Evolutionary conservation across 2,329 filamentous ascomycete genomes (phyloP).

Genomic region (Fonsecaea monophora): DNA sequence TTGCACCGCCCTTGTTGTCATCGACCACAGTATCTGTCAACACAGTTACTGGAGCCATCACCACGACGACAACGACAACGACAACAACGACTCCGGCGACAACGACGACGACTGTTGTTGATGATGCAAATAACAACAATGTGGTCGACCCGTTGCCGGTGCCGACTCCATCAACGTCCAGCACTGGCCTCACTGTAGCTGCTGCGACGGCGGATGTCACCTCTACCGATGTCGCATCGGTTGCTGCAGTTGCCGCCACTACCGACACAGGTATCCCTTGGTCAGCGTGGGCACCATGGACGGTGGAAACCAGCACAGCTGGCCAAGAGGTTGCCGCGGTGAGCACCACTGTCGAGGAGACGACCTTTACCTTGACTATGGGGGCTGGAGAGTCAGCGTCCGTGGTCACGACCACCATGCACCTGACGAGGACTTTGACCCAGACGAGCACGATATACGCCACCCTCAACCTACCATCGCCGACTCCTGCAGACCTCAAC

Average conservation of each 20-base stretch:
- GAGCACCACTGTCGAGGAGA: slow-evolving; percentile 29
- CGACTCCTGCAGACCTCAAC: slow-evolving; percentile 13
- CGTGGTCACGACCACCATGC: slow-evolving; percentile 35
- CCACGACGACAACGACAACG: neutral
- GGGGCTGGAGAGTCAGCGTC: slow-evolving; percentile 30
- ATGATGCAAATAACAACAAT: too few relatives aligned
- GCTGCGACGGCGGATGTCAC: neutral
- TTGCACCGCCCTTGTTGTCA: neutral
- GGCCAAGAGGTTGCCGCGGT: slow-evolving; percentile 22
- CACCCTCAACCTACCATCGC: slow-evolving; percentile 31
- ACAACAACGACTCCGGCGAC: neutral
- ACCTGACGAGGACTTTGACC: slow-evolving; percentile 28
- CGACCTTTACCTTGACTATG: slow-evolving; percentile 30
- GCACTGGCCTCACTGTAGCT: neutral
- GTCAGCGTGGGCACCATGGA: slow-evolving; percentile 19
- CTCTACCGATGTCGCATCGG: slow-evolving; percentile 1
- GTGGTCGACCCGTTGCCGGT: too few relatives aligned
- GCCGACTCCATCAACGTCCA: too few relatives aligned
- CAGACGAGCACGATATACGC: slow-evolving; percentile 32
- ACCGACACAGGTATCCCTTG: slow-evolving; percentile 14
- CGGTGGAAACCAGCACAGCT: slow-evolving; percentile 17
- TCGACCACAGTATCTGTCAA: neutral
- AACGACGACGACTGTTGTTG: too few relatives aligned
- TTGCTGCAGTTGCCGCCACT: neutral
- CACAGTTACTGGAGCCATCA: neutral